Percentiles rank a stretch among this genome's conserved stretches.
Conservation (phyloP, 352 stramenopile genomes). For the Globisporangium alternatum region DNA sequence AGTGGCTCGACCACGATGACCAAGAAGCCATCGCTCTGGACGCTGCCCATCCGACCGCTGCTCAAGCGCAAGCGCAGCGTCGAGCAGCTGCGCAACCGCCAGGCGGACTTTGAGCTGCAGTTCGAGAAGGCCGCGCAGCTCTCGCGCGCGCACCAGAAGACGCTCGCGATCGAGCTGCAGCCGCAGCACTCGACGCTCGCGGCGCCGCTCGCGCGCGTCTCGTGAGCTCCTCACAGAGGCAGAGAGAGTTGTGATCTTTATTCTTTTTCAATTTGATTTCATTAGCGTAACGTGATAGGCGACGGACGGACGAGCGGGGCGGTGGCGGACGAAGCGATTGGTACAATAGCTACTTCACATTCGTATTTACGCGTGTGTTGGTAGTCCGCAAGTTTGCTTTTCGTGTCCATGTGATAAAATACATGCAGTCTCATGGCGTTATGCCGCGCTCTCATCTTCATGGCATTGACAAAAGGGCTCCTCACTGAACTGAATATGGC, state of each 20-base stretch:
- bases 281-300: conserved; percentile 12
- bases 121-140: conserved; percentile 42
- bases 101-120: conserved; percentile 30
- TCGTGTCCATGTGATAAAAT: too few relatives aligned
- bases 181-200: conserved; percentile 25
- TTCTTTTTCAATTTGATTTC: not conserved
- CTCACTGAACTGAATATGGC: not conserved
- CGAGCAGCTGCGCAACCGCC: conserved; percentile 45
- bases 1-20: conserved; percentile 14
- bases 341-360: conserved; percentile 10
- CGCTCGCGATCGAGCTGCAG: conserved; percentile 36
- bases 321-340: conserved; percentile 4
- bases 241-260: not conserved
- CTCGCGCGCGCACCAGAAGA: conserved; percentile 16
- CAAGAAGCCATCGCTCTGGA: conserved; percentile 37
- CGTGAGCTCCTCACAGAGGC: conserved; percentile 11
- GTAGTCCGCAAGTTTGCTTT: not conserved
- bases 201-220: conserved; percentile 12
- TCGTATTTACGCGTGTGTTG: not conserved
- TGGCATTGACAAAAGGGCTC: not conserved
- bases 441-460: not conserved
- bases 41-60: conserved; percentile 42
- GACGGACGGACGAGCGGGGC: not conserved
- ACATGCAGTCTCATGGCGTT: not conserved
- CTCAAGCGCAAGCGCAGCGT: conserved; percentile 51